Conservation (phyloP, 2,329 filamentous ascomycete species). For the Huntiella omanensis region DNA sequence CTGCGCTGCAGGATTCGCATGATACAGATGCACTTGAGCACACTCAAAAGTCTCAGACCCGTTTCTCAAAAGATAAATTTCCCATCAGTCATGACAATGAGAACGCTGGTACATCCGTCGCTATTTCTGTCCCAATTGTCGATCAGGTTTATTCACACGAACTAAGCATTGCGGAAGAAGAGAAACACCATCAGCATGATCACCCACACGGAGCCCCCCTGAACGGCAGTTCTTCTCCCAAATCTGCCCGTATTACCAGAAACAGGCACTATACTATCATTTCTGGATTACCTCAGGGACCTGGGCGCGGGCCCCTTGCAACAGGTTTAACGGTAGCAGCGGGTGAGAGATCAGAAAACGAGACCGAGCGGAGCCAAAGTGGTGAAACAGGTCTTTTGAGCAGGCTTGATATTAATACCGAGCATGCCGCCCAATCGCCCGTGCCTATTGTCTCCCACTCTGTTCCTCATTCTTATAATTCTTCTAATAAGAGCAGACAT, state of each 20-base stretch:
- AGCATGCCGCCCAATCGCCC: background rate
- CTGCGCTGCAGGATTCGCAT: background rate
- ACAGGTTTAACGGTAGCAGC: background rate
- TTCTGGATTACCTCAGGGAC: background rate
- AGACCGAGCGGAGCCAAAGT: background rate
- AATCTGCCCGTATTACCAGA: background rate
- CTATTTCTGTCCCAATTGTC: too few relatives aligned
- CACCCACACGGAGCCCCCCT: slow-evolving; percentile 7
- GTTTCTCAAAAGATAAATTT: too few relatives aligned
- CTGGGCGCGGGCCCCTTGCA: slow-evolving; percentile 5
- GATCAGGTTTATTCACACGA: too few relatives aligned
- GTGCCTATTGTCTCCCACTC: background rate
- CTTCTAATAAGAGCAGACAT: slow-evolving; percentile 8
- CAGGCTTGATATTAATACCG: background rate
- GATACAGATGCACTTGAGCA: too few relatives aligned
- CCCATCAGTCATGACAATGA: background rate
- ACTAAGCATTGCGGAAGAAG: background rate
- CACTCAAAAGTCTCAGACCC: too few relatives aligned
- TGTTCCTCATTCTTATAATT: background rate
- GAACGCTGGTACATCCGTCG: background rate
- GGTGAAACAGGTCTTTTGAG: background rate
- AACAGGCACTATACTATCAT: slow-evolving; percentile 2
- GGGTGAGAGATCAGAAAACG: background rate
- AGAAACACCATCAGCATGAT: slow-evolving; percentile 9
- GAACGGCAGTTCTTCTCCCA: background rate